A percentile compares a stretch with the other conserved stretches of the same genome.
Conservation (phyloP, 345 rosid genomes). For the Noccaea bulbosa region DNA sequence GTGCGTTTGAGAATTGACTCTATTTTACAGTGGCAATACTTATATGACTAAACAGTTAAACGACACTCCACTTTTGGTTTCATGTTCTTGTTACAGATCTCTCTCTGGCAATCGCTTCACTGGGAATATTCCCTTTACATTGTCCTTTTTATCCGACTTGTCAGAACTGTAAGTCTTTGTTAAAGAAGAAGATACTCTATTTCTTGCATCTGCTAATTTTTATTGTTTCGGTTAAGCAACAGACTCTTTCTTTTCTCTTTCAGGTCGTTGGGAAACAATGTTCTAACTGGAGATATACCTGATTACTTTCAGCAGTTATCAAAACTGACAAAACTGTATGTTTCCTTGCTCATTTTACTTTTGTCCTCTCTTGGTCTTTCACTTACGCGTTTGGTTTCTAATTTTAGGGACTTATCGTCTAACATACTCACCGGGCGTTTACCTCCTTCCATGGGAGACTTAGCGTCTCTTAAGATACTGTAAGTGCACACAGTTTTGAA, state of each 20-base stretch:
- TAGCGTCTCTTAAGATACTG: constrained; percentile 72
- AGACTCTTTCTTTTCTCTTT: constrained; percentile 24
- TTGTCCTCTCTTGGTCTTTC: constrained; percentile 13
- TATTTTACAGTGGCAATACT: constrained; percentile 2
- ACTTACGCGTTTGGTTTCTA: constrained; percentile 28
- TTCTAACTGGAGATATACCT: constrained; percentile 69
- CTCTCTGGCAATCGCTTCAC: constrained; percentile 64
- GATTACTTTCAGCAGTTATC: constrained; percentile 68
- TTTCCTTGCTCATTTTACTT: constrained; percentile 25
- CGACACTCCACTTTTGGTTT: constrained; percentile 17
- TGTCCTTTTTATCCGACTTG: constrained; percentile 52
- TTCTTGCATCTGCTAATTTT: constrained; percentile 11
- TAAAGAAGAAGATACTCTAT: constrained; percentile 9
- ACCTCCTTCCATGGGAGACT: constrained; percentile 75
- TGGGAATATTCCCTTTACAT: constrained; percentile 61
- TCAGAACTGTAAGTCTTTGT: constrained; percentile 56
- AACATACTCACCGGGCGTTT: constrained; percentile 71
- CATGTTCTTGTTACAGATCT: constrained; percentile 50
- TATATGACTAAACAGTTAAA: constrained; percentile 17
- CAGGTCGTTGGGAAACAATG: constrained; percentile 76
- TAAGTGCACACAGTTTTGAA: constrained; percentile 46
- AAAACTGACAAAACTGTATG: constrained; percentile 63
- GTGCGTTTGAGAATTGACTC: constrained; percentile 50
- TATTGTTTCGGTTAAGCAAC: background rate
- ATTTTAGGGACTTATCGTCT: constrained; percentile 76